Evolutionary conservation across 495 filamentous ascomycete genomes (phyloP).

Genomic region (Podospora tetraspora): DNA sequence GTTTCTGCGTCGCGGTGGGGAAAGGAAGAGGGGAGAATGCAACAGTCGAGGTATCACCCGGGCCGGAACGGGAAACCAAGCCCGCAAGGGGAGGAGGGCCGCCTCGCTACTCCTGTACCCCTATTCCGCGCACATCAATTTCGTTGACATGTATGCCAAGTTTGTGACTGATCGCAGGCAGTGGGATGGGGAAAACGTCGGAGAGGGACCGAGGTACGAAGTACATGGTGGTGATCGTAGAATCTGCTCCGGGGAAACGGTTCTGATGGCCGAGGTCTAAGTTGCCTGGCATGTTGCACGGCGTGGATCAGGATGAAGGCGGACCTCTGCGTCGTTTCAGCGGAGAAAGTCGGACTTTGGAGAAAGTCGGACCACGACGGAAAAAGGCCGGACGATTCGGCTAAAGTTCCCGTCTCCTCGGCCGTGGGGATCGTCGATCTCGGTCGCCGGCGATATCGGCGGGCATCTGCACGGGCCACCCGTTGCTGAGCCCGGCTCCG

Average conservation of each 20-base stretch:
- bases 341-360: background rate
- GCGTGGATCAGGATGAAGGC: background rate
- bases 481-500: slow-evolving; percentile 1
- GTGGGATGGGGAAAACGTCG: background rate
- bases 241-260: background rate
- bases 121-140: background rate
- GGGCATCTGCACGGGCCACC: background rate
- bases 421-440: background rate
- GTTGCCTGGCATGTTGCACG: background rate
- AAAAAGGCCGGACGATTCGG: background rate
- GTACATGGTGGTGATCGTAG: background rate
- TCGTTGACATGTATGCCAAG: background rate
- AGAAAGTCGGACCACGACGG: background rate
- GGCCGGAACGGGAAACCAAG: background rate
- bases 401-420: background rate
- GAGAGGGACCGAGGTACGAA: background rate
- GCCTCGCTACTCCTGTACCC: background rate
- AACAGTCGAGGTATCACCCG: background rate
- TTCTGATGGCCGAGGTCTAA: background rate
- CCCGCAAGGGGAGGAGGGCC: background rate
- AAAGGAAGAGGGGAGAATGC: background rate
- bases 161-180: background rate
- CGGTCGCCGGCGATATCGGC: background rate
- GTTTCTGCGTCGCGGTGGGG: background rate
- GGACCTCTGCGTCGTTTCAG: background rate